These are phyloP conservation scores for Pichia terricola DNA, from an alignment of 1,139 yeast species.

Conservation along the genomic window DNA sequence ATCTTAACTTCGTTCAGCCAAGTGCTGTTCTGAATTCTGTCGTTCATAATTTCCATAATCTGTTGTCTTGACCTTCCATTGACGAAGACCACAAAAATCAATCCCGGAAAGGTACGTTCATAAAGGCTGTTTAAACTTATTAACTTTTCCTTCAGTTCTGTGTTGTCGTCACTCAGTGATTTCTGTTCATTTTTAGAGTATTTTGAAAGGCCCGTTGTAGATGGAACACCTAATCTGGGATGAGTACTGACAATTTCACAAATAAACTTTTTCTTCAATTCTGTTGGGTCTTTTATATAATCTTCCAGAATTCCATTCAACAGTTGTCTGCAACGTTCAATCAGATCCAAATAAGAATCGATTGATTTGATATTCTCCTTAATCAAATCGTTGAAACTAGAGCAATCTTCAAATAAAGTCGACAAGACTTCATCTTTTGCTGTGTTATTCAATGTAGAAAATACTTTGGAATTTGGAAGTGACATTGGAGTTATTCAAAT, in stretches of 20 bases:
- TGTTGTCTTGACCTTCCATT: slow-evolving; percentile 64
- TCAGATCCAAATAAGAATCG: slow-evolving; percentile 35
- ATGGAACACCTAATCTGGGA: slow-evolving; percentile 74
- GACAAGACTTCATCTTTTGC: no score
- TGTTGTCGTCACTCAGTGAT: slow-evolving; percentile 34
- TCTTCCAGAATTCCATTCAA: slow-evolving; percentile 25
- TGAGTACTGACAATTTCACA: slow-evolving; percentile 66
- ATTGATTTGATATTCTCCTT: no score
- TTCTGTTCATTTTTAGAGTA: slow-evolving; percentile 70
- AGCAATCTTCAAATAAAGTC: no score
- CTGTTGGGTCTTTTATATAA: slow-evolving; percentile 15
- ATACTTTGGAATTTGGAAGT: no score
- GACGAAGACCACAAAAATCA: slow-evolving; percentile 84
- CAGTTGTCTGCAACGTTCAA: slow-evolving; percentile 30
- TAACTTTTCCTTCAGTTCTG: slow-evolving; percentile 38
- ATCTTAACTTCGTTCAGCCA: slow-evolving; percentile 46
- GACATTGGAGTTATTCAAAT: no score
- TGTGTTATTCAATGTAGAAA: no score
- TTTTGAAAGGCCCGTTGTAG: slow-evolving; percentile 35
- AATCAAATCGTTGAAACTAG: no score
- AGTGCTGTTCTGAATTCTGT: slow-evolving; percentile 47
- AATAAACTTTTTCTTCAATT: slow-evolving; percentile 2
- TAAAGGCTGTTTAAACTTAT: slow-evolving; percentile 48
- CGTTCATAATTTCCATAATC: slow-evolving; percentile 57
- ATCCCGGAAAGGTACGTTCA: slow-evolving; percentile 68